Evolutionary conservation across 2,329 filamentous ascomycete genomes (phyloP).

Genomic region (Neopestalotiopsis clavispora): DNA sequence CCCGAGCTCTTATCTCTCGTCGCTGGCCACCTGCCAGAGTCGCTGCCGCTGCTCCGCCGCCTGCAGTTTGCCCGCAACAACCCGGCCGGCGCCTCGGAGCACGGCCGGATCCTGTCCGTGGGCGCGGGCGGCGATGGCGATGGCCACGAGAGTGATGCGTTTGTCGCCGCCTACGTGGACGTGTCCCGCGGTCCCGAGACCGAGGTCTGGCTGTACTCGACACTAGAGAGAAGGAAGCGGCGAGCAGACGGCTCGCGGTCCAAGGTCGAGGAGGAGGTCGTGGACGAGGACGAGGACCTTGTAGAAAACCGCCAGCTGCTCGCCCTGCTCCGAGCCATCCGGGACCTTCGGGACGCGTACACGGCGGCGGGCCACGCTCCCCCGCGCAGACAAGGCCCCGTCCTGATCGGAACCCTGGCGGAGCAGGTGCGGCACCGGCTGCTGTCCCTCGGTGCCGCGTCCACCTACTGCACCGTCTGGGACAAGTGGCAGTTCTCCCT

Average conservation of each 20-base stretch:
- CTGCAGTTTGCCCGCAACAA: constrained; percentile 58
- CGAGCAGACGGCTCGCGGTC: background rate
- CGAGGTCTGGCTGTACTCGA: constrained; percentile 66
- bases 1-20: constrained; percentile 52
- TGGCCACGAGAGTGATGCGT: constrained; percentile 29
- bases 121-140: constrained; percentile 26
- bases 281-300: background rate
- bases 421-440: constrained; percentile 39
- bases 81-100: constrained; percentile 45
- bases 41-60: constrained; percentile 65
- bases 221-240: constrained; percentile 42
- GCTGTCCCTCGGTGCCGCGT: constrained; percentile 32
- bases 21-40: constrained; percentile 56
- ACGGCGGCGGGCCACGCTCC: constrained; percentile 34
- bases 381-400: constrained; percentile 21
- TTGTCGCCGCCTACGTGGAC: constrained; percentile 67
- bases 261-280: too few species aligned
- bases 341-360: constrained; percentile 28
- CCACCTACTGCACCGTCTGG: constrained; percentile 38
- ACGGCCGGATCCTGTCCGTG: constrained; percentile 48
- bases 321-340: constrained; percentile 26
- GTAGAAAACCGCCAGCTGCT: background rate
- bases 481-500: constrained; percentile 65
- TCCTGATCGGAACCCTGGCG: constrained; percentile 48
- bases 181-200: constrained; percentile 65